phyloP scores from a whole-genome alignment of 75 land plant species.

The Isoetes taiwanensis region DNA sequence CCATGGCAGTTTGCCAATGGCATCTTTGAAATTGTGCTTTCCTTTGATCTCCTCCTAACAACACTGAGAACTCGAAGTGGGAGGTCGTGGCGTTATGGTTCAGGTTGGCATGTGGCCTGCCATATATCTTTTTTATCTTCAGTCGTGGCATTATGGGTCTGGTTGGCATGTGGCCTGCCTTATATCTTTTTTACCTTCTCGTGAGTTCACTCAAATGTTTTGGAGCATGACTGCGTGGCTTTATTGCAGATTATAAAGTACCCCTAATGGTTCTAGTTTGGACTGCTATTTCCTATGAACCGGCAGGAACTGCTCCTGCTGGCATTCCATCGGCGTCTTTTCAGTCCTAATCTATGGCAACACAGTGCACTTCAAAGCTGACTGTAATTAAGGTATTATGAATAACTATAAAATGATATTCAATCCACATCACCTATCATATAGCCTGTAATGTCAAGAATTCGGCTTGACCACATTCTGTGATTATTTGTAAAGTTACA shows the following conservation, averaged over 20 bases:
- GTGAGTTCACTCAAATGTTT: too few species aligned
- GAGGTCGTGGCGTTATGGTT: conserved; percentile 6
- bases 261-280: conserved; percentile 2
- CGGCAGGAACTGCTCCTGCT: background rate
- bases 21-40: background rate
- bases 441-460: too few species aligned
- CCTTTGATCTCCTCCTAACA: conserved; percentile 1
- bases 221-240: background rate
- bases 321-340: conserved; percentile 5
- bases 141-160: too few species aligned
- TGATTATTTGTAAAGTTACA: too few species aligned
- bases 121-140: too few species aligned
- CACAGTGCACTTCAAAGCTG: background rate
- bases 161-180: background rate
- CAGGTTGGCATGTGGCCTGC: too few species aligned
- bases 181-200: background rate
- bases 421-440: too few species aligned
- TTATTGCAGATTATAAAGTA: background rate
- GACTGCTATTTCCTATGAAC: background rate
- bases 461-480: too few species aligned
- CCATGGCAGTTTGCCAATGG: conserved; percentile 2
- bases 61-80: background rate
- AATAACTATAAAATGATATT: too few species aligned
- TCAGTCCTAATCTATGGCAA: background rate
- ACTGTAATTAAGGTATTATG: conserved; percentile 3